phyloP scores from a whole-genome alignment of 2,329 filamentous ascomycete genomes.

The Grosmannia serpens region DNA sequence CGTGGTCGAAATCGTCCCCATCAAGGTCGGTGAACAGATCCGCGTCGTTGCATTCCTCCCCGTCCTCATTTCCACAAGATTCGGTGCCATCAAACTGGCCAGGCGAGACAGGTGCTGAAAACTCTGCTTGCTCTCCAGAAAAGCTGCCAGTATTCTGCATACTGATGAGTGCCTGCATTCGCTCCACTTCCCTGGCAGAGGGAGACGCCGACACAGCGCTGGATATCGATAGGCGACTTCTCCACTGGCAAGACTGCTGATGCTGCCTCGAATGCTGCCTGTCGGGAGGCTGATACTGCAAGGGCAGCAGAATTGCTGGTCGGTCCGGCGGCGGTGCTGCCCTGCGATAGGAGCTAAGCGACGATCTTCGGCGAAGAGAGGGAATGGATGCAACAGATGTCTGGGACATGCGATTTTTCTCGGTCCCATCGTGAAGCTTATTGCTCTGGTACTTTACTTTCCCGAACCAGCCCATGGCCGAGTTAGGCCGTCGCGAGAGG shows the following conservation, averaged over 20 bases:
- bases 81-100: background rate
- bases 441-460: background rate
- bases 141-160: background rate
- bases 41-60: background rate
- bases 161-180: background rate
- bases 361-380: background rate
- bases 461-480: conserved; percentile 2
- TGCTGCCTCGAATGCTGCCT: background rate
- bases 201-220: background rate
- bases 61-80: conserved; percentile 3
- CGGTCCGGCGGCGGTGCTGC: background rate
- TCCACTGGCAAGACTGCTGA: background rate
- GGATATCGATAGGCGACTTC: background rate
- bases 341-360: background rate
- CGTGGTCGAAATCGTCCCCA: conserved; percentile 1
- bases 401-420: conserved; percentile 1
- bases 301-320: background rate
- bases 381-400: background rate
- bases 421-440: background rate
- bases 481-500: conserved; percentile 5
- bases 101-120: background rate
- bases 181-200: background rate
- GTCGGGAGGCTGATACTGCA: background rate
- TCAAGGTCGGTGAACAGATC: conserved; percentile 5
- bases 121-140: background rate